Base-by-base conservation (phyloP, 1,284 basidiomycete species). In the Neotropicomus parvogracilis region DNA sequence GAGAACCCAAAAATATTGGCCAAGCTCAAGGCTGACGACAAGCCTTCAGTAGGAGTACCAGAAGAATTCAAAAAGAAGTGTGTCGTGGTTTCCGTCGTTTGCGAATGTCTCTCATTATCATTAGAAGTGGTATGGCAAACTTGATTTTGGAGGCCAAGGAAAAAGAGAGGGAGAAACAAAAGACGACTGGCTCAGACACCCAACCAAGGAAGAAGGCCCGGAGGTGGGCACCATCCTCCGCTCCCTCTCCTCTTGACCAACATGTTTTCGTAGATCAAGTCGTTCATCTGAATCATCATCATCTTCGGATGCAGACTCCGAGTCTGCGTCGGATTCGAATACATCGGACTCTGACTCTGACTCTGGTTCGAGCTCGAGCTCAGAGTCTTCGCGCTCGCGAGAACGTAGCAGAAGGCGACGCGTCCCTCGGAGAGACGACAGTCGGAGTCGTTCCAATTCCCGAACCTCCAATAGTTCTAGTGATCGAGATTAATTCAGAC, bases 41-140 rank as follows among this genome's bases (percentile, higher is more conserved):
- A 82, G 51, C 85, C 87, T 6, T 80, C 80, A 7, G 79, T 85
- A 0, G 85, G 88, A 55, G 79, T 89, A 11, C 87, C 88, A 6
- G 87, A 88, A 52, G 88, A 90, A 64, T 88, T 90, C 66, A 88
- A 81, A 72, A 78, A 69, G 54, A 85, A 85, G 88, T 88, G 49
- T 34, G 78, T 73, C 2, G 35, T 20, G 2, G 17, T 26, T 32
- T 42, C 31, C 20, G 33, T 9, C 19, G 5, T 26, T 2, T 16
- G 19, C 11, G 32, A 17, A 10, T 6, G n/a, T 19, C 26, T 28
- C 44, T 57, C 31, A 68, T 29, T 21, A 19, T 50, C 33, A 27
- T 40, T 35, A 88, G 85, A 63, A 75, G 66, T 19, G 87, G 87
- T 3, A 82, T 78, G 11, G 86, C 88, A 21, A 81, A 89, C 58